These are phyloP conservation scores for Psophocarpus tetragonolobus DNA, from an alignment of 306 rosid genomes.

Conservation along the genomic window DNA sequence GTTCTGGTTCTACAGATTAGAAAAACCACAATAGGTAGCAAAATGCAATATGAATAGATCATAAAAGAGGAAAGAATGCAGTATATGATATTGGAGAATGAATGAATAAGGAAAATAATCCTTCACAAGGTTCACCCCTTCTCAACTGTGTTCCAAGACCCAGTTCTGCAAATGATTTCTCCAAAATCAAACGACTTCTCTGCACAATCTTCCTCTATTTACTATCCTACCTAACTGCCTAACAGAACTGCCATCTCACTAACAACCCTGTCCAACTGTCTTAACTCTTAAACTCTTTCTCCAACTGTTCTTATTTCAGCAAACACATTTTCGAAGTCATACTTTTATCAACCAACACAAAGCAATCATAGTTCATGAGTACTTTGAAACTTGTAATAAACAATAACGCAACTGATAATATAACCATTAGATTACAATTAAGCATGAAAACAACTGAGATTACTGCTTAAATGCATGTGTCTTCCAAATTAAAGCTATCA, in stretches of 20 bases:
- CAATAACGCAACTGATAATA: background rate
- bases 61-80: background rate
- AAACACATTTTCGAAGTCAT: background rate
- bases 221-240: background rate
- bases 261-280: background rate
- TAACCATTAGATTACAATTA: constrained; percentile 14
- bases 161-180: background rate
- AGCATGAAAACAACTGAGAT: background rate
- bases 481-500: background rate
- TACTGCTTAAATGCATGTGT: background rate
- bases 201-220: background rate
- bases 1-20: background rate
- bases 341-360: background rate
- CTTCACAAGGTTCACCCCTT: background rate
- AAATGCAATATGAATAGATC: background rate
- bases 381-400: background rate
- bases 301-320: background rate
- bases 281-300: background rate
- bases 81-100: background rate
- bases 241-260: background rate
- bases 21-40: background rate
- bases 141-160: background rate
- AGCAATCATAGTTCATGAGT: constrained; percentile 5
- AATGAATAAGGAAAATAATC: background rate
- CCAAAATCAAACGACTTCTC: background rate